phyloP scores from a whole-genome alignment of 768 basidiomycete species.

The Macrocybe gigantea region DNA sequence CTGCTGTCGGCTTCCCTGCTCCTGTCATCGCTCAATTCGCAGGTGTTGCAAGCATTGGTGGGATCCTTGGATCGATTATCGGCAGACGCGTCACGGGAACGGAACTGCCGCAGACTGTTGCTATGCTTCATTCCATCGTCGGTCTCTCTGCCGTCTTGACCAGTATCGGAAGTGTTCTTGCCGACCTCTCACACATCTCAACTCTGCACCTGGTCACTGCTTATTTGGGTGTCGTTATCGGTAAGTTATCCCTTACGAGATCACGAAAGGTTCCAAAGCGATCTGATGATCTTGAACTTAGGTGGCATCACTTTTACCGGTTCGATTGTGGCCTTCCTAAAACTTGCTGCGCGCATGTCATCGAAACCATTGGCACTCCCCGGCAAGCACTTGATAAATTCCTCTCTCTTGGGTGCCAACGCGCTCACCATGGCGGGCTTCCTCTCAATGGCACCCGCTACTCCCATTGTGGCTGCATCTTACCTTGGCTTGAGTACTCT shows the following conservation, averaged over 20 bases:
- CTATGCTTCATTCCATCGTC: constrained; percentile 82
- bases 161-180: constrained; percentile 75
- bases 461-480: constrained; percentile 70
- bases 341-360: constrained; percentile 78
- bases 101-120: constrained; percentile 77
- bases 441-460: constrained; percentile 59
- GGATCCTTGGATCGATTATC: constrained; percentile 60
- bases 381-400: constrained; percentile 73
- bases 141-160: constrained; percentile 88
- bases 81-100: constrained; percentile 83
- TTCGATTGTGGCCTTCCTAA: constrained; percentile 85
- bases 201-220: constrained; percentile 78
- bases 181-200: constrained; percentile 61
- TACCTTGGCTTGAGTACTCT: constrained; percentile 70
- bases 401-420: constrained; percentile 67
- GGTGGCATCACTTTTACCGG: constrained; percentile 88
- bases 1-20: constrained; percentile 77
- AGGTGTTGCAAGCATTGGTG: constrained; percentile 71
- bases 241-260: constrained; percentile 23
- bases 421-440: constrained; percentile 73
- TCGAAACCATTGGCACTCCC: constrained; percentile 70
- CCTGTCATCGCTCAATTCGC: constrained; percentile 76
- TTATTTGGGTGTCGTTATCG: constrained; percentile 82
- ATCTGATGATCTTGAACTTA: constrained; percentile 12
- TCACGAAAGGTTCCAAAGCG: not conserved